phyloP scores from a whole-genome alignment of 2,329 filamentous ascomycete genomes.

The Lachnellula hyalina region DNA sequence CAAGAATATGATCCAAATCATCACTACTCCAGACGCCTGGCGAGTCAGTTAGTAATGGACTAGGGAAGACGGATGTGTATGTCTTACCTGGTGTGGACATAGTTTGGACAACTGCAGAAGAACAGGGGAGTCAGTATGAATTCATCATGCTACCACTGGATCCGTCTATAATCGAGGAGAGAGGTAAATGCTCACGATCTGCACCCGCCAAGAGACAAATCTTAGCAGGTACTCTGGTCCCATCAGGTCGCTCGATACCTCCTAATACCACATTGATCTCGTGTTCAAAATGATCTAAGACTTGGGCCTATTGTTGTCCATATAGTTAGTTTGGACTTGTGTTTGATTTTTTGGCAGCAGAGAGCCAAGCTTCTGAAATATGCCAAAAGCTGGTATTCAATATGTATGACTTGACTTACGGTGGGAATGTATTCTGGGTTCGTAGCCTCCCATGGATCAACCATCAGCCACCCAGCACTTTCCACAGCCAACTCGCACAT shows the following conservation, averaged over 20 bases:
- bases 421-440: slow-evolving; percentile 66
- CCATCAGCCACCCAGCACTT: slow-evolving; percentile 75
- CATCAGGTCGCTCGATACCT: slow-evolving; percentile 65
- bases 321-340: too few species aligned
- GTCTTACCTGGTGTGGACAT: too few species aligned
- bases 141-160: too few species aligned
- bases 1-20: slow-evolving; percentile 81
- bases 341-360: too few species aligned
- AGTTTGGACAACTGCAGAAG: too few species aligned
- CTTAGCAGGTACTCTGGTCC: slow-evolving; percentile 56
- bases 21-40: slow-evolving; percentile 75
- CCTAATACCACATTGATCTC: slow-evolving; percentile 78
- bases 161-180: too few species aligned
- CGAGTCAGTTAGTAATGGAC: slow-evolving; percentile 21
- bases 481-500: slow-evolving; percentile 84
- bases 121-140: too few species aligned
- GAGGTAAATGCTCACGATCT: slow-evolving; percentile 41
- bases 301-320: slow-evolving; percentile 49
- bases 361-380: too few species aligned
- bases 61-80: too few species aligned
- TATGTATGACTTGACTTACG: too few species aligned
- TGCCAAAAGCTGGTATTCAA: too few species aligned
- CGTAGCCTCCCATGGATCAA: slow-evolving; percentile 84
- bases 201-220: slow-evolving; percentile 80
- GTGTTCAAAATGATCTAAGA: slow-evolving; percentile 85